These are phyloP conservation scores for Alternaria burnsii DNA, from an alignment of 2,329 filamentous ascomycete genomes.

Conservation along the genomic window DNA sequence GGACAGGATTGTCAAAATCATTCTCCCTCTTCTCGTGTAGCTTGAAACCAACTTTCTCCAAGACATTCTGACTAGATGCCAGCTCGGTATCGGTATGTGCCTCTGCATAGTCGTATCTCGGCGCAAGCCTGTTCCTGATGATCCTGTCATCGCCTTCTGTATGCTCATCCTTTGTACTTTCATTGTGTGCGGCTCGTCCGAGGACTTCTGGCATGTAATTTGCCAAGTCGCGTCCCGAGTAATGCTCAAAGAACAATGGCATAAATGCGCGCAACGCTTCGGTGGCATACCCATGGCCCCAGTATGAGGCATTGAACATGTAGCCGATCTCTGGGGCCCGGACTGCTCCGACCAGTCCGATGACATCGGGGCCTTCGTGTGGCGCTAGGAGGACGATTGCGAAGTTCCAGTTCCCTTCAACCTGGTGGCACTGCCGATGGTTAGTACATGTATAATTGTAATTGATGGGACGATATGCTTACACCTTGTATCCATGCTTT, in stretches of 20 bases:
- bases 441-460: not conserved
- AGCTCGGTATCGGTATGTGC: slow-evolving; percentile 62
- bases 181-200: slow-evolving; percentile 4
- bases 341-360: slow-evolving; percentile 55
- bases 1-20: slow-evolving; percentile 49
- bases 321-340: slow-evolving; percentile 55
- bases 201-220: not conserved
- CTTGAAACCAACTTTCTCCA: slow-evolving; percentile 66
- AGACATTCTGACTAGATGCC: slow-evolving; percentile 62
- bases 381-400: slow-evolving; percentile 53
- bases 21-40: slow-evolving; percentile 55
- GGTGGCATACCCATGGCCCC: slow-evolving; percentile 55
- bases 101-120: slow-evolving; percentile 42
- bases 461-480: not conserved
- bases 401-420: slow-evolving; percentile 63
- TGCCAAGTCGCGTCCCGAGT: slow-evolving; percentile 16
- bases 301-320: slow-evolving; percentile 51
- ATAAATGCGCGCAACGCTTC: slow-evolving; percentile 56
- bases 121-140: slow-evolving; percentile 2
- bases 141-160: not conserved
- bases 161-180: not conserved
- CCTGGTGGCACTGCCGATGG: slow-evolving; percentile 33
- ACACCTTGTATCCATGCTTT: slow-evolving; percentile 51
- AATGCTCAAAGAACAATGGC: slow-evolving; percentile 52
- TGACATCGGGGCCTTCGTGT: slow-evolving; percentile 39